A percentile compares a stretch with the other conserved stretches of the same genome.
phyloP scores from a whole-genome alignment of 345 rosid genomes.

The Sisymbrium irio region DNA sequence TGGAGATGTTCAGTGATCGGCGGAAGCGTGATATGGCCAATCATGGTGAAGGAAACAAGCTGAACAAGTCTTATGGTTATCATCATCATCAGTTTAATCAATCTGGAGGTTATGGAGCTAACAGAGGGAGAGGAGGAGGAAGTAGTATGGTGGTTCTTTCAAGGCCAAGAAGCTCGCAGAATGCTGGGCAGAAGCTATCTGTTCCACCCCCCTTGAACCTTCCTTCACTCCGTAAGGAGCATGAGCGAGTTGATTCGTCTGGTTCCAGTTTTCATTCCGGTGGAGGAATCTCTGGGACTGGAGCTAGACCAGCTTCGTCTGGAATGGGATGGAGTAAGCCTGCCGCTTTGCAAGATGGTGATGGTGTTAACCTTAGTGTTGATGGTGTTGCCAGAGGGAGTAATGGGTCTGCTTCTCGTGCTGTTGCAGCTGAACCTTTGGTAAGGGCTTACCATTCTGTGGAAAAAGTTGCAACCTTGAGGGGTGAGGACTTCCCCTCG shows the following conservation, averaged over 20 bases:
- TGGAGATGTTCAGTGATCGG: slow-evolving; percentile 63
- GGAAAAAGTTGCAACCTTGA: slow-evolving; percentile 68
- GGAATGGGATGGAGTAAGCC: slow-evolving; percentile 94
- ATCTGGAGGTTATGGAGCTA: slow-evolving; percentile 46
- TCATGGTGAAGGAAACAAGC: slow-evolving; percentile 77
- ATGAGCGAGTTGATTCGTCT: slow-evolving; percentile 70
- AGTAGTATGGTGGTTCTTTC: slow-evolving; percentile 94
- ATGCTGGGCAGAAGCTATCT: slow-evolving; percentile 85
- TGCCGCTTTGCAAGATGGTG: slow-evolving; percentile 53
- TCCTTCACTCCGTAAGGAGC: slow-evolving; percentile 89
- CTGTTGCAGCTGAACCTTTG: slow-evolving; percentile 41
- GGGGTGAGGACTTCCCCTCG: slow-evolving; percentile 96
- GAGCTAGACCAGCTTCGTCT: slow-evolving; percentile 72
- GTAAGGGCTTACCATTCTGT: slow-evolving; percentile 26
- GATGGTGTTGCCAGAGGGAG: slow-evolving; percentile 49
- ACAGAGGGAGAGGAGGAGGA: slow-evolving; percentile 56
- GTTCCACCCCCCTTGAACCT: slow-evolving; percentile 99
- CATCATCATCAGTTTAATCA: slow-evolving; percentile 49
- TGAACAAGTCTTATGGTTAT: slow-evolving; percentile 90
- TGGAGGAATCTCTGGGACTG: slow-evolving; percentile 67
- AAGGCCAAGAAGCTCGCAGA: slow-evolving; percentile 89
- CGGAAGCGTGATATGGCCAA: slow-evolving; percentile 78
- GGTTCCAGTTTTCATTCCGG: slow-evolving; percentile 61
- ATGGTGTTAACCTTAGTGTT: slow-evolving; percentile 36
- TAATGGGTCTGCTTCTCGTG: slow-evolving; percentile 49